Conservation (phyloP, 2,329 filamentous ascomycete genomes). For the Lecanicillium sp. region DNA sequence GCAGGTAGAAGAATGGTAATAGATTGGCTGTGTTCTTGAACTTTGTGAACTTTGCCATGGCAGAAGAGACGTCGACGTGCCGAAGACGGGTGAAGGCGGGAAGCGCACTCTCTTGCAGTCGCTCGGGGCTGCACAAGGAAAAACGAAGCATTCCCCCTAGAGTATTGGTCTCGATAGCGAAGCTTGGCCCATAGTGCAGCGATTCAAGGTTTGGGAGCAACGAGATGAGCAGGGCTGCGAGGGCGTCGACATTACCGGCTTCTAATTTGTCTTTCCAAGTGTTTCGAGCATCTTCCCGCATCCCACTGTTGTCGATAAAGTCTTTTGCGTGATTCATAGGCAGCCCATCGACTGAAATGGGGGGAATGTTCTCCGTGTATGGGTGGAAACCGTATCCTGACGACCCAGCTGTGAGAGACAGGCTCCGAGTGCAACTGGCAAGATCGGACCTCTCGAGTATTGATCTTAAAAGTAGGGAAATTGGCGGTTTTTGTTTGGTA, state of each 20-base stretch:
- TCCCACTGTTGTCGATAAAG: not conserved
- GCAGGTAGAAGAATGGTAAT: slow-evolving; percentile 9
- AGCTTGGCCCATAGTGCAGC: not conserved
- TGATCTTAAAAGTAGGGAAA: not conserved
- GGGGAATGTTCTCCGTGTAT: not conserved
- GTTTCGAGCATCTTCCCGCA: not conserved
- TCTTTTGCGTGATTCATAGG: not conserved
- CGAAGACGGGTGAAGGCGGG: not conserved
- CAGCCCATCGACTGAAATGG: not conserved
- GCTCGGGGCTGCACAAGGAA: not conserved
- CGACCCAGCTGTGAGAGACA: not conserved
- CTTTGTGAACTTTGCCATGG: not conserved
- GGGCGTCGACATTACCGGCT: not conserved
- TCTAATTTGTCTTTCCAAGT: not conserved
- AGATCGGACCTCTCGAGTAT: not conserved
- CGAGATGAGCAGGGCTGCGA: not conserved
- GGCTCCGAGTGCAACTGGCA: not conserved
- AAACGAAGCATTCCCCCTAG: not conserved
- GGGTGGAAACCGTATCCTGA: not conserved
- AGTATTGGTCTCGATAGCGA: not conserved
- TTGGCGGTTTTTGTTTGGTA: not conserved
- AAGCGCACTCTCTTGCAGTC: not conserved
- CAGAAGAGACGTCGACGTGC: not conserved
- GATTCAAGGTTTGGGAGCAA: not conserved
- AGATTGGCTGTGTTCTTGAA: slow-evolving; percentile 6